Evolutionary conservation across 371 early-diverging fungal species (phyloP), one percentile per base, ranked within the genome.

Genomic region (Syncephalastrum contaminatum): DNA sequence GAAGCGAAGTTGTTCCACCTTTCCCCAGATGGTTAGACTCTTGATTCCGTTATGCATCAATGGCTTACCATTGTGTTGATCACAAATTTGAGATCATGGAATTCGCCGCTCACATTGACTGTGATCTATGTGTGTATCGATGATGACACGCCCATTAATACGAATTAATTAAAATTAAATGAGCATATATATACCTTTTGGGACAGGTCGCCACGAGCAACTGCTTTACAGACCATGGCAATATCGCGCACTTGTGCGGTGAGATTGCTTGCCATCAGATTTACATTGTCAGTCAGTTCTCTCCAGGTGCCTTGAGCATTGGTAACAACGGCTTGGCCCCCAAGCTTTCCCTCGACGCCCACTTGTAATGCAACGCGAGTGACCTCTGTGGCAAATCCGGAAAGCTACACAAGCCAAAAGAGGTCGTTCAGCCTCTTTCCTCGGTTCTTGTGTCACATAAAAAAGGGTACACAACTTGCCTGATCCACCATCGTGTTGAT

Each of bases 81-180:
- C 0, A 86, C 86, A 53, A 77, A 75, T 63, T 87, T 87, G n/a
- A 87, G 72, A 14, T 84, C 79, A 25, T 77, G 57, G 3, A 82
- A 78, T 60, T 86, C 85, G 7, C 87, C 89, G 48, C 80, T 68
- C 15, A 83, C 80, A 46, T 81, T 56, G 4, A 80, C 71, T 1
- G 56, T 48, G 22, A 48, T 48, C 30, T 36, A 18, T 39, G 21
- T 19, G 7, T 16, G 45, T 8, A 44, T 10, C 19, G 36, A 30
- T 8, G n/a, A 30, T 30, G 36, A 10, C 36, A 30, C 36, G 12
- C 36, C 36, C 36, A 30, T 30, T 30, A 30, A 8, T 10, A 30
- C 36, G 12, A 5, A 10, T 30, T 30, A 30, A 8, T 30, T 1
- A 30, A 30, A 30, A 30, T 30, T 30, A 10, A 25, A 30, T 30